These are phyloP conservation scores for Anthostomella pinea DNA, from an alignment of 2,329 filamentous ascomycete genomes.

Conservation along the genomic window DNA sequence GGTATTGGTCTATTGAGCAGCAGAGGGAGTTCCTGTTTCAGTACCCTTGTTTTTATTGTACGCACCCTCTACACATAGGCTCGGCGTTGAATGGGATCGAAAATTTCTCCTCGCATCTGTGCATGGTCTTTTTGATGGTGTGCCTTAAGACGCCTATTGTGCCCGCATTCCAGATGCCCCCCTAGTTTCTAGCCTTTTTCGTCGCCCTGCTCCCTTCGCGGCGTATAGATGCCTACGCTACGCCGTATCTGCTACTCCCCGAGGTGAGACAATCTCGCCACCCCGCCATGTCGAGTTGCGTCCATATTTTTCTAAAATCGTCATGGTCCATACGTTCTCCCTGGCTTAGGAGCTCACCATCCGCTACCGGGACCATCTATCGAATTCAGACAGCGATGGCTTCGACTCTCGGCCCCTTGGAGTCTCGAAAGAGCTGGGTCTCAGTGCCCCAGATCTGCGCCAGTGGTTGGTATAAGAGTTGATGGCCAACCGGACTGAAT, in stretches of 20 bases:
- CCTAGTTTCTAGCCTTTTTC: no score
- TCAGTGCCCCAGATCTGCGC: no score
- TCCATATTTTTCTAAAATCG: not conserved
- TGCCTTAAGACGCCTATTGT: constrained; percentile 9
- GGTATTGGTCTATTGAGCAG: constrained; percentile 28
- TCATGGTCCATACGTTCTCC: not conserved
- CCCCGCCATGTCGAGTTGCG: no score
- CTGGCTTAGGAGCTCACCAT: not conserved
- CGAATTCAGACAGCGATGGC: not conserved
- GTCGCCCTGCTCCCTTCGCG: no score
- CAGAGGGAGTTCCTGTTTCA: constrained; percentile 22
- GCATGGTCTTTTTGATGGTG: constrained; percentile 8
- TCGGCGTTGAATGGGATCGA: constrained; percentile 23
- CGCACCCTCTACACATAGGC: constrained; percentile 24
- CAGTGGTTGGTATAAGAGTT: not conserved
- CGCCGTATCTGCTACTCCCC: no score
- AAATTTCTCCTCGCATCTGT: constrained; percentile 9
- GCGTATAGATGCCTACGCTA: no score
- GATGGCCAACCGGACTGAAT: no score
- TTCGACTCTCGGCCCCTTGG: not conserved
- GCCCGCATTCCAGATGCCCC: constrained; percentile 7
- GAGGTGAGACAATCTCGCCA: no score
- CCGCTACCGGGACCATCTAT: not conserved
- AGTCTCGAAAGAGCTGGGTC: not conserved
- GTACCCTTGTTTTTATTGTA: constrained; percentile 13